Percentiles rank a stretch among this genome's conserved stretches.
Evolutionary conservation across 2,329 filamentous ascomycete genomes (phyloP).

Genomic region (Trematosphaeria pertusa): DNA sequence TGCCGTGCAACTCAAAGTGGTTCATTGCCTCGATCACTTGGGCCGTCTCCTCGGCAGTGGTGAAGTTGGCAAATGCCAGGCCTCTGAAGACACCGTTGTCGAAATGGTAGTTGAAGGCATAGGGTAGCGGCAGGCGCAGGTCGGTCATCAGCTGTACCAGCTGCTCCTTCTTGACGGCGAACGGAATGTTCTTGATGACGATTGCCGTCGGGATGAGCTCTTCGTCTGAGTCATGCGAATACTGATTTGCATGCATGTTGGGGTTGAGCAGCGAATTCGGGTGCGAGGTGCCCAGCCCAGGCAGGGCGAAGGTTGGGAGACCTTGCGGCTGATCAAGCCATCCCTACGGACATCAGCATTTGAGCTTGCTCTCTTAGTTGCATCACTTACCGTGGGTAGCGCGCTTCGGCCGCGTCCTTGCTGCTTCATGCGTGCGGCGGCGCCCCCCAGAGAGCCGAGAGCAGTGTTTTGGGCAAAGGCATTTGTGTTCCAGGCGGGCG

Average conservation of each 20-base stretch:
- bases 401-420: constrained; percentile 62
- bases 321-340: constrained; percentile 67
- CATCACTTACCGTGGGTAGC: constrained; percentile 73
- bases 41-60: constrained; percentile 90
- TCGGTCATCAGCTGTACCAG: constrained; percentile 93
- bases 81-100: constrained; percentile 97
- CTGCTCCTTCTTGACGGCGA: constrained; percentile 96
- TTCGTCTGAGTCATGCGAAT: constrained; percentile 67
- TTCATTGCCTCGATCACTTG: constrained; percentile 94
- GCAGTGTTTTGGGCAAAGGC: constrained; percentile 69
- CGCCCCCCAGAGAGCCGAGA: constrained; percentile 65
- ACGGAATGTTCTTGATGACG: constrained; percentile 99
- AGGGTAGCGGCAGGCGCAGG: constrained; percentile 89
- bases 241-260: constrained; percentile 50
- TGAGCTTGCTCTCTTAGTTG: not conserved
- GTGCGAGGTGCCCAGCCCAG: constrained; percentile 47
- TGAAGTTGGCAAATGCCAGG: constrained; percentile 97
- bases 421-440: constrained; percentile 63
- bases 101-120: constrained; percentile 99
- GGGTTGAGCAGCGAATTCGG: constrained; percentile 43
- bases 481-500: constrained; percentile 81
- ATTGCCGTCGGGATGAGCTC: constrained; percentile 98
- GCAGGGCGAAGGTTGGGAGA: constrained; percentile 50
- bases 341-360: constrained; percentile 52
- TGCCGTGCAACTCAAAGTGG: constrained; percentile 91